Evolutionary conservation across 805 yeast genomes (phyloP).

Genomic region (Geotrichum ghanense): DNA sequence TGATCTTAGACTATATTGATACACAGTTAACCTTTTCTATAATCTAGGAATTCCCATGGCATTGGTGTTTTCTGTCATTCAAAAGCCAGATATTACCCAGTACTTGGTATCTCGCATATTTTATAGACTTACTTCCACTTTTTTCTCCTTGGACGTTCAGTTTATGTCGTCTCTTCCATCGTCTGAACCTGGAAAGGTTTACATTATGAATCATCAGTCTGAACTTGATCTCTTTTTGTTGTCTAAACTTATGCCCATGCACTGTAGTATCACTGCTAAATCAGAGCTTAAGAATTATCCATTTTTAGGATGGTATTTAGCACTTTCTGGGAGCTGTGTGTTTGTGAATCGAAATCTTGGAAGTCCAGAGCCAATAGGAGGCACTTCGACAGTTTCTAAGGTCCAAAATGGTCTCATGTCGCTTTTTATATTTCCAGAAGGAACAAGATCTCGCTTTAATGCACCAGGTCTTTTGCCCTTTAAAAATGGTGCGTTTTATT

Average conservation of each 20-base stretch:
- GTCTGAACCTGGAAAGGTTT: conserved; percentile 79
- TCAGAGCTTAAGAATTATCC: conserved; percentile 76
- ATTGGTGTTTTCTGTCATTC: conserved; percentile 38
- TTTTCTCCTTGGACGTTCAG: conserved; percentile 54
- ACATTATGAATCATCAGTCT: conserved; percentile 84
- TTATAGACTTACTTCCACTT: conserved; percentile 44
- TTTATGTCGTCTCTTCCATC: conserved; percentile 34
- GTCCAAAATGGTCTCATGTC: conserved; percentile 58
- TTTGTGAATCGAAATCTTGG: conserved; percentile 77
- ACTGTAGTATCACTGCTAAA: conserved; percentile 89
- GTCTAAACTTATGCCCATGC: conserved; percentile 77
- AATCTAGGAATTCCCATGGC: not conserved
- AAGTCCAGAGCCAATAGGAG: conserved; percentile 61
- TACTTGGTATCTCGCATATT: conserved; percentile 83
- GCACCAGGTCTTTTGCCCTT: conserved; percentile 69
- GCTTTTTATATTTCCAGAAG: conserved; percentile 91
- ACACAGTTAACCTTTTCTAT: not conserved
- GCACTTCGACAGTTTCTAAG: conserved; percentile 53
- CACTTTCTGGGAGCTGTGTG: conserved; percentile 77
- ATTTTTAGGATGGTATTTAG: conserved; percentile 94
- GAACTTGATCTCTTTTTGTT: conserved; percentile 73
- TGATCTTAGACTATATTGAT: too few relatives aligned
- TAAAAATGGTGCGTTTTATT: conserved; percentile 96
- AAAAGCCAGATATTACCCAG: conserved; percentile 74
- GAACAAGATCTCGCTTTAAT: conserved; percentile 76